Base-by-base conservation (phyloP, 768 basidiomycete genomes). In the Russula vinacea region DNA sequence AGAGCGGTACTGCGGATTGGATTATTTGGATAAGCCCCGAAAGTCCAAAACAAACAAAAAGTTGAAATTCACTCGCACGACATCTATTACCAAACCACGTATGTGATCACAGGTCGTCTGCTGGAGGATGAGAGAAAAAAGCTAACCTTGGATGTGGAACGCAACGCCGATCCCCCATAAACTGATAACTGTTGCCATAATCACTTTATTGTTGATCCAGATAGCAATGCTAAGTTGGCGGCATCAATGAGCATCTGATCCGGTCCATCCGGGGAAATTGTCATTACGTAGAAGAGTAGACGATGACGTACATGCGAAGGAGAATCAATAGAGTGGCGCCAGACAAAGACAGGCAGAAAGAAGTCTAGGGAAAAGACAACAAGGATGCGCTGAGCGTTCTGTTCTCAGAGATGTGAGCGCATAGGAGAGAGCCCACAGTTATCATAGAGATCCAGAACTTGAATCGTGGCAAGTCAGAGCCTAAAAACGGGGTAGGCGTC, bases 221-320 rank as follows among this genome's bases (percentile, higher is more conserved):
- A 66, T 45, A 5, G 54, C 60, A 2, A 53, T 17, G 22, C 64
- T 66, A 22, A 10, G n/a, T n/a, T n/a, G n/a, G n/a, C 17, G 29
- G 32, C 19, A 1, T 11, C n/a, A 2, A 40, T 47, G 26, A 58
- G 26, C 5, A 16, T 3, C 44, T 2, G 19, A 13, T 45, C 19
- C 11, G 1, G 4, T n/a, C n/a, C n/a, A n/a, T n/a, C n/a, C n/a
- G n/a, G n/a, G n/a, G 26, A 51, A 3, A 4, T 14, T 19, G 39
- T 10, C 7, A 29, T 14, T n/a, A 33, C 4, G 44, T 3, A 24
- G 13, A 44, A 19, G 49, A 1, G 29, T 1, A 13, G 17, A 51
- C 13, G 13, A 33, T 10, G 49, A 56, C 63, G 29, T 47, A 64
- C 63, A 56, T 50, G 58, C 63, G 63, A 24, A 64, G 37, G 5